Evolutionary conservation across 306 rosid species (phyloP).

Genomic region (Sophora flavescens): DNA sequence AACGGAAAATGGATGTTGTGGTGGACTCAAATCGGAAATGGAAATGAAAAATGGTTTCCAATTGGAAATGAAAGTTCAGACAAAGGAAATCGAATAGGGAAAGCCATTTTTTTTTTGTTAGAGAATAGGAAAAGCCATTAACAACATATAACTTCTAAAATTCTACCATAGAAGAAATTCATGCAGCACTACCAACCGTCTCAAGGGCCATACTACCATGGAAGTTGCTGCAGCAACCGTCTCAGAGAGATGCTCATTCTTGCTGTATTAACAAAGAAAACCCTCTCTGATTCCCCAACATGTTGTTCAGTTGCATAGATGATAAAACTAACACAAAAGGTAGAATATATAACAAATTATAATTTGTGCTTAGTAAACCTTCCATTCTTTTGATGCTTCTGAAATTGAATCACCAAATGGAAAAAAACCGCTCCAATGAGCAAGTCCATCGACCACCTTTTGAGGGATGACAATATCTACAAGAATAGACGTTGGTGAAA

Average conservation of each 20-base stretch:
- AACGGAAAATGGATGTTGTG: no score
- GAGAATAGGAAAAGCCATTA: constrained; percentile 28
- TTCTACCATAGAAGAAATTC: constrained; percentile 42
- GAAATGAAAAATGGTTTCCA: no score
- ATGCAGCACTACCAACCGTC: constrained; percentile 78
- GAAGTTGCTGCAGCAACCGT: constrained; percentile 98
- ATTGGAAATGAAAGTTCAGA: no score
- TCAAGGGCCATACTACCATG: constrained; percentile 96
- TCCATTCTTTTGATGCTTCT: constrained; percentile 87
- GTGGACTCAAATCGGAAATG: no score
- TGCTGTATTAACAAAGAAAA: constrained; percentile 92
- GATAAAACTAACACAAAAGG: constrained; percentile 41
- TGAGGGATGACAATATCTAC: constrained; percentile 97
- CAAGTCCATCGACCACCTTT: no score
- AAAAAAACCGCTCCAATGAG: no score
- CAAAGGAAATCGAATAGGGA: no score
- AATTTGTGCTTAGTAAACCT: constrained; percentile 71
- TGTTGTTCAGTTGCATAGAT: constrained; percentile 62
- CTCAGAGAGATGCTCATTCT: constrained; percentile 93
- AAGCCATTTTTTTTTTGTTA: no score
- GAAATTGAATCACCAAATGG: constrained; percentile 77
- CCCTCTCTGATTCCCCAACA: constrained; percentile 87
- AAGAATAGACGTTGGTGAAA: constrained; percentile 40
- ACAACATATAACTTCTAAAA: constrained; percentile 33
- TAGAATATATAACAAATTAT: constrained; percentile 36